Base-by-base conservation (phyloP, 495 filamentous ascomycete species). In the Cryomyces minteri region DNA sequence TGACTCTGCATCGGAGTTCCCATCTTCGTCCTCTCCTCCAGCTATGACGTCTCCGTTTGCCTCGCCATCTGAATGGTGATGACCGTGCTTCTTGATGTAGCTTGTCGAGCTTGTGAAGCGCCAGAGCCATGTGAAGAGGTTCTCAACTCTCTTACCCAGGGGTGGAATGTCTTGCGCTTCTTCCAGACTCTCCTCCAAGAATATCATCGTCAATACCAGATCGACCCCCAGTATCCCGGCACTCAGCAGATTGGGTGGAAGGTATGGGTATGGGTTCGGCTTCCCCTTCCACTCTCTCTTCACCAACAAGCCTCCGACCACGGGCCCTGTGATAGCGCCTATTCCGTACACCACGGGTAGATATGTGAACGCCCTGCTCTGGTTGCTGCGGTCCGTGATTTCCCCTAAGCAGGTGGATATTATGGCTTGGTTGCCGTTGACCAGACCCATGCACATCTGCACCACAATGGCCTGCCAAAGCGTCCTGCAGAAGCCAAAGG, bases 341-440 rank as follows among this genome's bases (percentile, higher is more conserved):
- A 98, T 65, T 18, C 88, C 86, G 59, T 98, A 96, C 4, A 98
- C 73, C 36, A 94, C 79, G 0, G 90, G 90, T 11, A 98, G 71
- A 65, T 88, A 98, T 2, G 79, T 82, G 55, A 96, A 98, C 0
- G 87, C 88, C 41, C 72, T 72, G 37, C 80, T 85, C 63, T 98
- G 90, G 59, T 98, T 98, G 49, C 80, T 88, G 37, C 82, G 76
- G 55, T 96, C 88, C 1, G 90, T 98, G 46, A 98, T 80, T 59
- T 98, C 90, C 8, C 92, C 90, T 29, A 98, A 66, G 46, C 86
- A 90, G 1, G 92, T 94, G 29, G 84, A 87, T 3, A 98, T 83
- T 14, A 96, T 73, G 5, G 73, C 80, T 54, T 77, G 74, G 52
- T 98, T 98, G 8, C 92, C 90, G 58, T 96, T 96, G 25, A 92